phyloP scores from a whole-genome alignment of 1,284 basidiomycete genomes.

The Cystobasidium slooffiae region DNA sequence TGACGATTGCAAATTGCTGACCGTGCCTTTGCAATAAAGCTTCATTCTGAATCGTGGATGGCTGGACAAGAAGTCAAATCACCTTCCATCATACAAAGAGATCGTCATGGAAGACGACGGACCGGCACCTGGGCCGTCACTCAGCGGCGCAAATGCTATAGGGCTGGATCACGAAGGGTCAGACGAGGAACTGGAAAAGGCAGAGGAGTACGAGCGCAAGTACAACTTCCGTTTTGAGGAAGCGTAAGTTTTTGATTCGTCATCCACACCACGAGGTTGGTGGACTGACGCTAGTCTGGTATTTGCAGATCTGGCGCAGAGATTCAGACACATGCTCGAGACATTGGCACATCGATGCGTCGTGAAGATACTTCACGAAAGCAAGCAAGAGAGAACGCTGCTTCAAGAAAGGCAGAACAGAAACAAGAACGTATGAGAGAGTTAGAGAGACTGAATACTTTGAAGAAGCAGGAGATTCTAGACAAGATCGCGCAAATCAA shows the following conservation, averaged over 20 bases:
- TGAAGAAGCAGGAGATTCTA: slow-evolving; percentile 82
- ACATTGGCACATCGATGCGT: slow-evolving; percentile 67
- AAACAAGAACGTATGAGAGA: slow-evolving; percentile 76
- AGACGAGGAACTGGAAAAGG: slow-evolving; percentile 67
- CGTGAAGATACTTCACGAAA: slow-evolving; percentile 79
- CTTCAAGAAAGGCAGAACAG: slow-evolving; percentile 78
- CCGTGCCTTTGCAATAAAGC: slow-evolving; percentile 59
- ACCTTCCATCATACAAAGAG: slow-evolving; percentile 81
- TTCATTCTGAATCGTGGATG: slow-evolving; percentile 94
- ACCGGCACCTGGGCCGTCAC: slow-evolving; percentile 50
- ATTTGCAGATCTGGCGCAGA: slow-evolving; percentile 67
- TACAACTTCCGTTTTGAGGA: slow-evolving; percentile 96
- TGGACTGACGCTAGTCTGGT: neutral
- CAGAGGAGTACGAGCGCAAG: slow-evolving; percentile 75
- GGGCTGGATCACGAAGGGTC: slow-evolving; percentile 60
- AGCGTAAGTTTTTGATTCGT: slow-evolving; percentile 64
- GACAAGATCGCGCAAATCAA: slow-evolving; percentile 72
- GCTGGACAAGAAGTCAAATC: slow-evolving; percentile 73
- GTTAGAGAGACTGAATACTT: slow-evolving; percentile 73
- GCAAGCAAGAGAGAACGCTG: slow-evolving; percentile 74
- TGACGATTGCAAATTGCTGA: neutral
- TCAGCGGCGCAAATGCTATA: slow-evolving; percentile 27
- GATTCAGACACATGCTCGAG: slow-evolving; percentile 80
- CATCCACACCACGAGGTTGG: too few species aligned
- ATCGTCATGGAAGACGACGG: slow-evolving; percentile 61